phyloP scores from a whole-genome alignment of 2,329 filamentous ascomycete species.

The Fusarium poae region DNA sequence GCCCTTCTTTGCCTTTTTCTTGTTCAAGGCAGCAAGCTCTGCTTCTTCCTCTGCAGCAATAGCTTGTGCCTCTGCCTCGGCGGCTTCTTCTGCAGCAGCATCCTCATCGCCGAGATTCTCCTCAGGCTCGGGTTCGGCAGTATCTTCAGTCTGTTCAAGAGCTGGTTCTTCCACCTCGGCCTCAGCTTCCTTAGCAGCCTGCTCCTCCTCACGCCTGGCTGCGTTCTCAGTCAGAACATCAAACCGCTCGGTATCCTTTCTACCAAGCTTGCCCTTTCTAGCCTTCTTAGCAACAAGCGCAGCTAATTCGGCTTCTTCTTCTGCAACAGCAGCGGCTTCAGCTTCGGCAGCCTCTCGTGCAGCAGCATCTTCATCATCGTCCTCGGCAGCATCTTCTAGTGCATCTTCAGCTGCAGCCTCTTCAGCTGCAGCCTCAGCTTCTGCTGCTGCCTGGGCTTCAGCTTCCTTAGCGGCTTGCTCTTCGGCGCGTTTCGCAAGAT shows the following conservation, averaged over 20 bases:
- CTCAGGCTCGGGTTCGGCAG: conserved; percentile 42
- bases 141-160: conserved; percentile 41
- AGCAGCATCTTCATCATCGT: conserved; percentile 39
- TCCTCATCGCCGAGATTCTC: conserved; percentile 28
- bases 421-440: conserved; percentile 43
- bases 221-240: conserved; percentile 35
- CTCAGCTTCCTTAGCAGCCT: conserved; percentile 30
- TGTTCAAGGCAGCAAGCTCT: conserved; percentile 56
- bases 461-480: conserved; percentile 54
- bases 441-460: conserved; percentile 52
- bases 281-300: conserved; percentile 33
- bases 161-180: conserved; percentile 22
- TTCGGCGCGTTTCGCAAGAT: conserved; percentile 53
- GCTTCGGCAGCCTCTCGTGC: conserved; percentile 32
- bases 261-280: conserved; percentile 44
- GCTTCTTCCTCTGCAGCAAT: conserved; percentile 45
- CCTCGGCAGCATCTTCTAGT: conserved; percentile 43
- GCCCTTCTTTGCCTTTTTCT: conserved; percentile 55
- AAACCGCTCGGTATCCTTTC: conserved; percentile 45
- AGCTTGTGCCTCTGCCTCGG: conserved; percentile 51
- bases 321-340: conserved; percentile 25
- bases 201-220: conserved; percentile 32
- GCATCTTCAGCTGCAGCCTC: conserved; percentile 13
- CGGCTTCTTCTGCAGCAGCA: conserved; percentile 37
- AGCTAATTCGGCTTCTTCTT: conserved; percentile 40